phyloP scores from a whole-genome alignment of 2,329 filamentous ascomycete genomes.

The Phyllosticta citrichinensis region DNA sequence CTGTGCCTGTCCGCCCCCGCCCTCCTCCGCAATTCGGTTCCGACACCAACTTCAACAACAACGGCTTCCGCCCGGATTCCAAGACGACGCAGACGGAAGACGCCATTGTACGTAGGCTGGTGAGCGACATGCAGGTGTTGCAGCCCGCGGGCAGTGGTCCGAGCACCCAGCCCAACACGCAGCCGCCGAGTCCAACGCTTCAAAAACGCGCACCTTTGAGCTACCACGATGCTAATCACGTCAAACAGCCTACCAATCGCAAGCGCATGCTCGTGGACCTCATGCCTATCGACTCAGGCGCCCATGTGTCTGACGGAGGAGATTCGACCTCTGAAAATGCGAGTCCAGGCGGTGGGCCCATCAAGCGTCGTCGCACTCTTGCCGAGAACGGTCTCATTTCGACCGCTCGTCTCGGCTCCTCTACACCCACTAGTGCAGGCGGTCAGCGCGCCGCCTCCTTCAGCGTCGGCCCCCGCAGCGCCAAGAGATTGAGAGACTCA shows the following conservation, averaged over 20 bases:
- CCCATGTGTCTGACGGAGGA: neutral
- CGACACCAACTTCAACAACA: constrained; percentile 4
- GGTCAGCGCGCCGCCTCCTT: constrained; percentile 7
- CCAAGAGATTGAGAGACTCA: constrained; percentile 20
- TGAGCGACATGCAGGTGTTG: constrained; percentile 10
- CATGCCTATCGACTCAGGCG: constrained; percentile 1
- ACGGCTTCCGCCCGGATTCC: constrained; percentile 12
- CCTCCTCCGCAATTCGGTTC: constrained; percentile 5
- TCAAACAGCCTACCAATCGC: constrained; percentile 2
- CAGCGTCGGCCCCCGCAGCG: neutral
- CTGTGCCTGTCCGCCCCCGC: neutral
- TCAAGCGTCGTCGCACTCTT: constrained; percentile 6
- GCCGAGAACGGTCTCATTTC: constrained; percentile 2
- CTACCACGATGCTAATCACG: neutral
- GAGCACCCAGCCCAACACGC: neutral
- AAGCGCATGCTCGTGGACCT: neutral
- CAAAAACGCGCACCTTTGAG: neutral
- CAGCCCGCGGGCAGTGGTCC: neutral
- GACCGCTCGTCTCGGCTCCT: neutral
- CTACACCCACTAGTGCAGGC: neutral
- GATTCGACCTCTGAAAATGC: constrained; percentile 3
- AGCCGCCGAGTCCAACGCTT: constrained; percentile 3
- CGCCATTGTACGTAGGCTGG: constrained; percentile 18
- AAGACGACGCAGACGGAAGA: constrained; percentile 16
- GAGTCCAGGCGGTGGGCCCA: constrained; percentile 3